Evolutionary conservation across 169 alveolate genomes (phyloP).

Genomic region (Plasmodium yoelii): DNA sequence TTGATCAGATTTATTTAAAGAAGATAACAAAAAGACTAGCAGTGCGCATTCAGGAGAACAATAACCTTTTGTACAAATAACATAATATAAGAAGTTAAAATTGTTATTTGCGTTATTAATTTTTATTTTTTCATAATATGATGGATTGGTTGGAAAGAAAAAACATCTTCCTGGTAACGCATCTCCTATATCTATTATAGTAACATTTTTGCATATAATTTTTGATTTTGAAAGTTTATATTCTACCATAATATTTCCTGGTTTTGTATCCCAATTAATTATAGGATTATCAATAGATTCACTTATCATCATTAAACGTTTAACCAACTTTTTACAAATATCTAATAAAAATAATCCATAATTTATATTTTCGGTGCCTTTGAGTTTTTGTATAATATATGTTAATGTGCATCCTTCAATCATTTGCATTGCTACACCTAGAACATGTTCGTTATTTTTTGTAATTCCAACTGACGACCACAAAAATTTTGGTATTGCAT

Average conservation of each 20-base stretch:
- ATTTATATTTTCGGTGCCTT: slow-evolving; percentile 58
- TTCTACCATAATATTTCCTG: slow-evolving; percentile 80
- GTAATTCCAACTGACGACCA: slow-evolving; percentile 80
- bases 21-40: slow-evolving; percentile 79
- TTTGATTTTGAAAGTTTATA: slow-evolving; percentile 68
- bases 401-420: slow-evolving; percentile 82
- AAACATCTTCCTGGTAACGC: slow-evolving; percentile 81
- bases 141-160: slow-evolving; percentile 80
- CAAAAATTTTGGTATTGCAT: slow-evolving; percentile 79
- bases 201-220: slow-evolving; percentile 79
- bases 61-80: slow-evolving; percentile 84
- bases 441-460: slow-evolving; percentile 60
- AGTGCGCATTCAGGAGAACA: slow-evolving; percentile 85
- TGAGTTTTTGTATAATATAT: slow-evolving; percentile 78
- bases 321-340: slow-evolving; percentile 78
- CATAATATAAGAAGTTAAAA: slow-evolving; percentile 69
- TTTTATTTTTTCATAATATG: slow-evolving; percentile 73
- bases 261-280: slow-evolving; percentile 85
- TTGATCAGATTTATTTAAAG: slow-evolving; percentile 77
- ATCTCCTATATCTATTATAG: slow-evolving; percentile 83
- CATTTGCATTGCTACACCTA: slow-evolving; percentile 84
- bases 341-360: slow-evolving; percentile 77
- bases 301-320: slow-evolving; percentile 74
- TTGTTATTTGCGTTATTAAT: slow-evolving; percentile 41
- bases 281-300: slow-evolving; percentile 75